Evolutionary conservation across 129 eudicot genomes (phyloP).

Genomic region (Saposhnikovia divaricata): DNA sequence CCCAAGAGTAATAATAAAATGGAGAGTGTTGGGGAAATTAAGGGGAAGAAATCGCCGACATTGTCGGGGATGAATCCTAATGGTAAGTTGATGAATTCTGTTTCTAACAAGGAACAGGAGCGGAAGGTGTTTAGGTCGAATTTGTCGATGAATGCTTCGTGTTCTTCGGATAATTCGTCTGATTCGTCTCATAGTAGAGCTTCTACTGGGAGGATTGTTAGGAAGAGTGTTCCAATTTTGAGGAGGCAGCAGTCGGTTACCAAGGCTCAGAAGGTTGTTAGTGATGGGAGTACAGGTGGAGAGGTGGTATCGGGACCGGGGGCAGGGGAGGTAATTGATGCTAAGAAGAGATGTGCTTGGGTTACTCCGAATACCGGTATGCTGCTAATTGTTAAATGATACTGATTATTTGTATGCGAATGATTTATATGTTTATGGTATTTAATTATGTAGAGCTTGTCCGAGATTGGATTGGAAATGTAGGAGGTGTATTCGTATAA

Average conservation of each 20-base stretch:
- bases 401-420: not conserved
- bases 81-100: constrained; percentile 26
- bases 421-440: not conserved
- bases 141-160: constrained; percentile 69
- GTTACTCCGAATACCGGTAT: constrained; percentile 86
- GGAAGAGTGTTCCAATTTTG: constrained; percentile 28
- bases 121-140: constrained; percentile 29
- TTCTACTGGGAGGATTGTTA: constrained; percentile 56
- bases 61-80: not conserved
- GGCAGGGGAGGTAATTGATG: constrained; percentile 24
- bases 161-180: constrained; percentile 87
- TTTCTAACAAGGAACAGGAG: constrained; percentile 32
- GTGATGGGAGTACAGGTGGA: constrained; percentile 15
- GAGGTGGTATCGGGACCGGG: not conserved
- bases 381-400: not conserved
- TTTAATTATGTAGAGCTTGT: not conserved
- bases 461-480: not conserved
- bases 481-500: not conserved
- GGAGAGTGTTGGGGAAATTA: constrained; percentile 19
- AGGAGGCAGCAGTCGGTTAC: constrained; percentile 35
- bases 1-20: constrained; percentile 18
- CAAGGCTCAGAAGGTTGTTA: constrained; percentile 22
- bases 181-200: constrained; percentile 81
- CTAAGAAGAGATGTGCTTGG: constrained; percentile 87
- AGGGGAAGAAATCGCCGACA: constrained; percentile 48